Conservation (phyloP, 352 stramenopile genomes). For the Pythium aquatile region DNA sequence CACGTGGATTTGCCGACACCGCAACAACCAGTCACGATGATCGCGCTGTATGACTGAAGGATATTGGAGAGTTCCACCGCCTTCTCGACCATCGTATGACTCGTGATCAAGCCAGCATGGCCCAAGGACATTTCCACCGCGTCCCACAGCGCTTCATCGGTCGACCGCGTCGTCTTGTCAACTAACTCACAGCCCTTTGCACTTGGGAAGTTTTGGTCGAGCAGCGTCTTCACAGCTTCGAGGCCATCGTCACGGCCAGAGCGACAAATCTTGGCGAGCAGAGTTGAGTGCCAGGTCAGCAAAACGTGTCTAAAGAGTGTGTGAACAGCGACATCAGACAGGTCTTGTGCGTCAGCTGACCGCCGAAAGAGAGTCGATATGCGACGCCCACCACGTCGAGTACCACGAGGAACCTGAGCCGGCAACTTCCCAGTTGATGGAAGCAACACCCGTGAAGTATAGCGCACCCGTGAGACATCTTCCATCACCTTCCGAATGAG, state of each 20-base stretch:
- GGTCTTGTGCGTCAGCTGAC: conserved; percentile 18
- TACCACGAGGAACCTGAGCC: neutral
- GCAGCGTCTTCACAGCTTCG: conserved; percentile 6
- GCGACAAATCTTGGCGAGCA: neutral
- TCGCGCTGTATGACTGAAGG: conserved; percentile 27
- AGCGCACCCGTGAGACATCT: conserved; percentile 9
- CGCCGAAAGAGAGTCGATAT: conserved; percentile 22
- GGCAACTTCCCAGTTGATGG: conserved; percentile 12
- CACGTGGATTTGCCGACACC: conserved; percentile 51
- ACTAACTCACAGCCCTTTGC: conserved; percentile 27
- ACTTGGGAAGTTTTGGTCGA: conserved; percentile 30
- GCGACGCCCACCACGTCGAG: neutral
- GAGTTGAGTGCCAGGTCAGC: neutral
- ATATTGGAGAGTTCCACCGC: conserved; percentile 41
- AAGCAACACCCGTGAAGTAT: conserved; percentile 14
- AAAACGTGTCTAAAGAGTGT: conserved; percentile 31
- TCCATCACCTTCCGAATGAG: conserved; percentile 13
- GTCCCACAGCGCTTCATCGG: conserved; percentile 39
- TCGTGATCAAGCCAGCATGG: conserved; percentile 22
- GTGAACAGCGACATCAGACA: conserved; percentile 22
- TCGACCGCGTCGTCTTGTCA: conserved; percentile 10
- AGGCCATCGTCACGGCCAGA: conserved; percentile 21
- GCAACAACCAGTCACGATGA: conserved; percentile 39
- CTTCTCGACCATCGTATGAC: conserved; percentile 24
- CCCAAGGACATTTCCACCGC: conserved; percentile 48